Evolutionary conservation across 306 rosid species (phyloP).

Genomic region (Prinsepia uniflora): DNA sequence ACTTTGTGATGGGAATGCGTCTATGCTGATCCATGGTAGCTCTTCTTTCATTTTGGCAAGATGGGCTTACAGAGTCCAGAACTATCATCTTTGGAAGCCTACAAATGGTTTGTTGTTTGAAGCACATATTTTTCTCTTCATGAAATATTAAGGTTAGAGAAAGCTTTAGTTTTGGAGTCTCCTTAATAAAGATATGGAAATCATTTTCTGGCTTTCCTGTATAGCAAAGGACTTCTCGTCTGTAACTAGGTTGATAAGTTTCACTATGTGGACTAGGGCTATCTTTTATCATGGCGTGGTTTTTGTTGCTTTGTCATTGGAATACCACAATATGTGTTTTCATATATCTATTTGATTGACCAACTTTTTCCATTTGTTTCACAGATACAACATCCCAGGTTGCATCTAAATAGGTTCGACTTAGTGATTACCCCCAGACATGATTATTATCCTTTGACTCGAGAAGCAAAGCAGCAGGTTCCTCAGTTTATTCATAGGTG

Average conservation of each 20-base stretch:
- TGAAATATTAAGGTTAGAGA: neutral
- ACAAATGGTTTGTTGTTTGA: neutral
- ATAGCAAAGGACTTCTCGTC: neutral
- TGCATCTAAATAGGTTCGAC: conserved; percentile 73
- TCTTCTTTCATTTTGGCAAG: neutral
- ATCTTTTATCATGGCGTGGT: neutral
- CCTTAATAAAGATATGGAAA: neutral
- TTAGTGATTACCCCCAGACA: conserved; percentile 85
- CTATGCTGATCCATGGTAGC: neutral
- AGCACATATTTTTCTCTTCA: neutral
- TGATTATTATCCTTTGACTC: conserved; percentile 87
- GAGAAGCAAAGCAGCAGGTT: conserved; percentile 66
- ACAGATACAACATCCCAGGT: conserved; percentile 79
- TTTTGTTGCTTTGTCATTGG: neutral
- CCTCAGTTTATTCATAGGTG: conserved; percentile 71
- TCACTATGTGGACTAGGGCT: neutral
- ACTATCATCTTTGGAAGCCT: neutral
- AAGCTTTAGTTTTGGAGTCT: neutral
- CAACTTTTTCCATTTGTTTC: conserved; percentile 3
- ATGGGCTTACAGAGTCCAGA: neutral
- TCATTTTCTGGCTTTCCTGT: conserved; percentile 1
- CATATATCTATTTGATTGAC: neutral
- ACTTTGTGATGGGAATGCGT: neutral
- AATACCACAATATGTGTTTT: neutral
- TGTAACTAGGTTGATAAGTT: neutral